Evolutionary conservation across 495 filamentous ascomycete genomes (phyloP), one percentile per base, ranked within the genome.

Genomic region (Aspergillus homomorphus): DNA sequence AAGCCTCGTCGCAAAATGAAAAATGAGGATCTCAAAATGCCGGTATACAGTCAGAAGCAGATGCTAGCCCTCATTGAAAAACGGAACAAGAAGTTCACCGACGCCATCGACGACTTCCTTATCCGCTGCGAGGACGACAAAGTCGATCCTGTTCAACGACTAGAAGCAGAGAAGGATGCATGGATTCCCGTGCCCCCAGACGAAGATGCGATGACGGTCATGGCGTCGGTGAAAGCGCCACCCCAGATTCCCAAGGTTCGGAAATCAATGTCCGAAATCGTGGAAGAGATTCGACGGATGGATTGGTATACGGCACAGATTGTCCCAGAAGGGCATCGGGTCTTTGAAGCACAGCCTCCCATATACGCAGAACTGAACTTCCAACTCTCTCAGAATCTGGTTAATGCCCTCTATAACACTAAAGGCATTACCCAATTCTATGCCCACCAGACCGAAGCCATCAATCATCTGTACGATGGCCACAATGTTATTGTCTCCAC

Each of bases 391-490:
- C 94, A 98, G 68, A 83, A 88, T 63, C 75, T 98, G 51, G 93
- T 98, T 20, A 96, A 98, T 71, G 92, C 94, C 3, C 70, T 98
- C 4, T 98, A 93, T 76, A 96, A 96, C 62, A 88, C 90, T 2
- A 86, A 84, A 62, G 83, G 86, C 16, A 97, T 99, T 51, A 89
- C 87, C 0, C 85, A 84, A 55, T 80, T 98, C n/a, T 99, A 96
- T 66, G 82, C 91, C 5, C 94, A 99, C 69, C 94, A 99, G 74
- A 86, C 91, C 1, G 90, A 96, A 72, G 94, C 94, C 0, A 96
- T 98, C 67, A 99, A 98, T 69, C 82, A 87, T 60, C 75, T 99
- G 24, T 83, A 96, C 59, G 85, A 85, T 4, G 92, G 91, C 0
- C 84, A 86, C 42, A 84, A 97, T 69, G 92, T 97, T 42, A 93